Conservation (phyloP, 1,284 basidiomycete genomes). For the Ustilago xerochloae region DNA sequence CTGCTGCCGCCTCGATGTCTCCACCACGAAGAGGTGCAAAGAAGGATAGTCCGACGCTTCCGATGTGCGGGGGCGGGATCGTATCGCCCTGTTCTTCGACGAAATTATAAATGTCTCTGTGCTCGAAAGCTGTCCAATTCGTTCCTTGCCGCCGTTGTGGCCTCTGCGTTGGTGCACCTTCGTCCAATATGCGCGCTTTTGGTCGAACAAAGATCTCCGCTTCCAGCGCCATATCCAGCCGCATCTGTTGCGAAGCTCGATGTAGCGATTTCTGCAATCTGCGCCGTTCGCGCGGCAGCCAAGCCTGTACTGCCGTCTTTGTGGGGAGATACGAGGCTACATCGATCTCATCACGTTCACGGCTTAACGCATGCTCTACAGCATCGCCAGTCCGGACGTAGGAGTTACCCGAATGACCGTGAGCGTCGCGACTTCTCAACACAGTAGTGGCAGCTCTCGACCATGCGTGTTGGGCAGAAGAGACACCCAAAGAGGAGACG, state of each 20-base stretch:
- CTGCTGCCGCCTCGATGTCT: conserved; percentile 15
- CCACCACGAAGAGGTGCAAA: conserved; percentile 34
- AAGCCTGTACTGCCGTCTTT: neutral
- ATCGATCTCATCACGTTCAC: neutral
- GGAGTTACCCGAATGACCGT: neutral
- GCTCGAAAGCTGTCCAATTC: conserved; percentile 42
- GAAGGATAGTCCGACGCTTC: conserved; percentile 31
- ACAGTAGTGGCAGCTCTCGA: neutral
- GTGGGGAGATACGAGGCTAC: conserved; percentile 14
- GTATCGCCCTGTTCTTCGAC: conserved; percentile 37
- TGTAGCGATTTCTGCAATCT: conserved; percentile 9
- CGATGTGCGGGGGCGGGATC: conserved; percentile 37
- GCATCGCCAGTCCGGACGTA: neutral
- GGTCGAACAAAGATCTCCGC: conserved; percentile 28
- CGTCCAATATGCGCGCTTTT: conserved; percentile 28
- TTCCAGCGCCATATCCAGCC: conserved; percentile 30
- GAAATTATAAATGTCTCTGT: conserved; percentile 29
- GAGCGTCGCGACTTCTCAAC: neutral
- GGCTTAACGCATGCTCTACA: conserved; percentile 8
- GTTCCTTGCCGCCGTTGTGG: conserved; percentile 27
- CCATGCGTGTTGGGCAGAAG: conserved; percentile 12
- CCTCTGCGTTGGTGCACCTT: conserved; percentile 24
- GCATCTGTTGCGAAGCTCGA: conserved; percentile 13
- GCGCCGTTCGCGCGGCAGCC: conserved; percentile 2
- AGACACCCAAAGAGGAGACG: conserved; percentile 11